These are phyloP conservation scores for Dictyostelium capitatum DNA, from an alignment of 78 protist genomes.

Conservation along the genomic window DNA sequence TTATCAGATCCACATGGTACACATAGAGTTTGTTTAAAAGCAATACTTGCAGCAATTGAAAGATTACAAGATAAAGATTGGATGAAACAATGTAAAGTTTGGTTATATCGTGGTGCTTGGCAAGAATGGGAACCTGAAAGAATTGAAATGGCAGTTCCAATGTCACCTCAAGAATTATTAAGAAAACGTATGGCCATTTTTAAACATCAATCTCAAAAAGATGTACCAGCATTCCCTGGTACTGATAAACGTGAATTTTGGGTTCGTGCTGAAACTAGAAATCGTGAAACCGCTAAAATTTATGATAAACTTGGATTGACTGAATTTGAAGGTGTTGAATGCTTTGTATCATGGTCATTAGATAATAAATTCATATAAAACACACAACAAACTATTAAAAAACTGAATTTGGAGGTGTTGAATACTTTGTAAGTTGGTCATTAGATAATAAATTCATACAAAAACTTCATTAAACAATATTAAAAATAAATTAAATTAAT, in stretches of 20 bases:
- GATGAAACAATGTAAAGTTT: slow-evolving; percentile 81
- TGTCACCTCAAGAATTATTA: slow-evolving; percentile 83
- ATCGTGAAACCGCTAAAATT: slow-evolving; percentile 79
- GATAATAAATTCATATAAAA: background rate
- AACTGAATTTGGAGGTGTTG: slow-evolving; percentile 82
- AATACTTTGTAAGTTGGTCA: slow-evolving; percentile 48
- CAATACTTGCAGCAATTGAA: slow-evolving; percentile 79
- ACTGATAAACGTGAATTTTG: slow-evolving; percentile 91
- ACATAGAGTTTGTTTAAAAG: slow-evolving; percentile 86
- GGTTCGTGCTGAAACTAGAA: slow-evolving; percentile 89
- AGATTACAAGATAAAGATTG: slow-evolving; percentile 66
- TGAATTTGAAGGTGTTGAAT: slow-evolving; percentile 81
- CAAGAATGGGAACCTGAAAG: slow-evolving; percentile 86
- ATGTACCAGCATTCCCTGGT: slow-evolving; percentile 90
- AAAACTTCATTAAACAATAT: background rate
- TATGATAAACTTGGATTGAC: slow-evolving; percentile 74
- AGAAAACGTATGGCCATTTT: slow-evolving; percentile 87
- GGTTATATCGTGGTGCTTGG: slow-evolving; percentile 94
- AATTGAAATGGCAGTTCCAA: slow-evolving; percentile 88
- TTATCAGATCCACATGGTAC: slow-evolving; percentile 93
- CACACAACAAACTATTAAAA: background rate
- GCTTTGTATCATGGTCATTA: slow-evolving; percentile 34
- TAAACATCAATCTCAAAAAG: slow-evolving; percentile 91
- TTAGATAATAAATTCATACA: background rate
- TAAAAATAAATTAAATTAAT: background rate